Conservation (phyloP, 768 basidiomycete genomes). For the Lanmaoa pseudosensibilis region DNA sequence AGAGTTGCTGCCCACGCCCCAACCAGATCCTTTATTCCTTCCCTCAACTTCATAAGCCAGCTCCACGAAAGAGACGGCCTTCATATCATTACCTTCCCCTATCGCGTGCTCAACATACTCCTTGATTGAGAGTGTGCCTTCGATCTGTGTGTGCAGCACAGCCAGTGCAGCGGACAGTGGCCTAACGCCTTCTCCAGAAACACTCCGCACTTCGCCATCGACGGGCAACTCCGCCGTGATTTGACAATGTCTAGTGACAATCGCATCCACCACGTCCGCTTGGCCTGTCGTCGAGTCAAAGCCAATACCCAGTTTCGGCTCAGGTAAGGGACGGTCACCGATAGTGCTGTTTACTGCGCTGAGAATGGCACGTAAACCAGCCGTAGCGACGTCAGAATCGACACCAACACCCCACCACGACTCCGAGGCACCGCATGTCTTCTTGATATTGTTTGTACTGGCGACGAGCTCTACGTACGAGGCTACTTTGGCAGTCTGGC, state of each 20-base stretch:
- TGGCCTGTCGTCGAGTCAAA: constrained; percentile 70
- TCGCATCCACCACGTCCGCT: constrained; percentile 71
- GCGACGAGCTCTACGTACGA: constrained; percentile 92
- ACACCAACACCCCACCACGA: constrained; percentile 97
- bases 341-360: constrained; percentile 85
- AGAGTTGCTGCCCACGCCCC: constrained; percentile 90
- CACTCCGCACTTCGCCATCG: constrained; percentile 54
- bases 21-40: constrained; percentile 54
- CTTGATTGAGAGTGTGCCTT: constrained; percentile 73
- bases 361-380: constrained; percentile 86
- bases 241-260: constrained; percentile 48
- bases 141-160: constrained; percentile 69
- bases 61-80: constrained; percentile 94
- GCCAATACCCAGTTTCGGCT: constrained; percentile 73
- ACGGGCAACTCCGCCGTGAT: constrained; percentile 68
- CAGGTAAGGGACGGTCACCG: constrained; percentile 68
- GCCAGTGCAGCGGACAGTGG: constrained; percentile 77
- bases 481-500: constrained; percentile 84
- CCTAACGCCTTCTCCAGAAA: constrained; percentile 87
- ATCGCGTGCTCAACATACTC: constrained; percentile 98
- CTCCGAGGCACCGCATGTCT: constrained; percentile 62
- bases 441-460: constrained; percentile 45
- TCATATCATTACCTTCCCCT: constrained; percentile 83
- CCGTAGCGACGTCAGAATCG: constrained; percentile 88
- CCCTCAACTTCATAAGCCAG: constrained; percentile 63